phyloP scores from a whole-genome alignment of 306 rosid species.

The Rosa lucieae region DNA sequence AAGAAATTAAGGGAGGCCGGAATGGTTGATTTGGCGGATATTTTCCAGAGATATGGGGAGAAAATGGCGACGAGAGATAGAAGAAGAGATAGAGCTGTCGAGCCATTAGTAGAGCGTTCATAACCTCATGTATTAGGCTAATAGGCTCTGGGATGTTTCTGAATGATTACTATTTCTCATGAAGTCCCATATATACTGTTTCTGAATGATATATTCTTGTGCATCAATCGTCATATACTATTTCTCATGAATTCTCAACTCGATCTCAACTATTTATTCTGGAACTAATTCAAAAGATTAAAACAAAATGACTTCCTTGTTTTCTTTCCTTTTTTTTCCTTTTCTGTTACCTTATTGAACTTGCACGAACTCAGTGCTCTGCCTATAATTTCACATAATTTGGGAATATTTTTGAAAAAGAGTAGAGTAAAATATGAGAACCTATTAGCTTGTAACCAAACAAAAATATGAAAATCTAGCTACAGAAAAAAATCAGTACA shows the following conservation, averaged over 20 bases:
- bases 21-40: constrained; percentile 79
- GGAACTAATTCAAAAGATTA: too few species aligned
- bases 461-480: too few species aligned
- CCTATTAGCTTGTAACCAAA: too few species aligned
- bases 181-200: too few species aligned
- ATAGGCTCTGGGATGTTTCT: not conserved
- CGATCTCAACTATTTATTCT: too few species aligned
- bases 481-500: too few species aligned
- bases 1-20: constrained; percentile 79
- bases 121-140: not conserved
- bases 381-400: not conserved
- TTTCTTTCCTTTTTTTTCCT: not conserved
- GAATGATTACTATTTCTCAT: not conserved
- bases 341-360: not conserved
- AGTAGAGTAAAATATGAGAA: not conserved
- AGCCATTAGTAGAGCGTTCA: not conserved
- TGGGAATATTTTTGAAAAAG: not conserved
- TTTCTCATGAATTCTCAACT: not conserved
- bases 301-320: not conserved
- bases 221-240: not conserved
- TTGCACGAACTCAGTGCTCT: not conserved
- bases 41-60: constrained; percentile 75
- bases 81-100: constrained; percentile 41
- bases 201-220: too few species aligned
- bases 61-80: constrained; percentile 80